Base-by-base conservation (phyloP, 768 basidiomycete genomes). In the Hemileccinum rubropunctum region DNA sequence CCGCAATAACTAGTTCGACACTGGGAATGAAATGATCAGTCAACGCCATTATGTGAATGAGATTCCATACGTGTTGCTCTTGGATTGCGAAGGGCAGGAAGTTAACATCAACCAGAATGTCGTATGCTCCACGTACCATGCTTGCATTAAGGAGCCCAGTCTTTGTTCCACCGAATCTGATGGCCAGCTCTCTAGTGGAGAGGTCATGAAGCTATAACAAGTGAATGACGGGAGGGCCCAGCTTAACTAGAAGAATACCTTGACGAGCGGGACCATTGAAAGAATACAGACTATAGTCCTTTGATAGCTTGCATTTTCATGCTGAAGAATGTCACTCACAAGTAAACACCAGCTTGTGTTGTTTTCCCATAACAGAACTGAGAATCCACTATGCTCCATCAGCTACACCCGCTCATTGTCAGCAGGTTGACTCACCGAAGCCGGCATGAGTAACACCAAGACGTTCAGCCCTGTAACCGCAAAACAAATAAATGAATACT, bases 141-240 rank as follows among this genome's bases (percentile, higher is more conserved):
- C 82, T 88, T 36, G 88, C 89, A 57, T 92, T 92, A 28, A 93
- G 70, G 17, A 95, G 73, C 1, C 88, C 91, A 0, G 89, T 82
- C 59, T 81, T 84, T 14, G 85, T 73, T 18, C 88, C 87, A 3
- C 91, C 91, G 21, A 92, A 78, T 38, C 91, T 79, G 9, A 82
- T 67, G 10, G 90, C 80, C 12, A 95, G 70, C 47, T 92, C 86
- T 47, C 77, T 74, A 0, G 87, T 91, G 1, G 81, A 79, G 37
- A 92, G 73, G 53, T 91, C 91, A 54, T 93, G 86, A 27, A 92
- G 71, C 86, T 88, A 53, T 32, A 21, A 15, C 8, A 44, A 4
- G 18, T 60, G 32, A 63, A 20, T 39, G 6, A 43, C 17, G 33
- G 21, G 48, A 42, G 52, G 5, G 32, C n/a, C 6, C n/a, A 18